Conservation (phyloP, 495 filamentous ascomycete species). For the Neurospora sublineolata region DNA sequence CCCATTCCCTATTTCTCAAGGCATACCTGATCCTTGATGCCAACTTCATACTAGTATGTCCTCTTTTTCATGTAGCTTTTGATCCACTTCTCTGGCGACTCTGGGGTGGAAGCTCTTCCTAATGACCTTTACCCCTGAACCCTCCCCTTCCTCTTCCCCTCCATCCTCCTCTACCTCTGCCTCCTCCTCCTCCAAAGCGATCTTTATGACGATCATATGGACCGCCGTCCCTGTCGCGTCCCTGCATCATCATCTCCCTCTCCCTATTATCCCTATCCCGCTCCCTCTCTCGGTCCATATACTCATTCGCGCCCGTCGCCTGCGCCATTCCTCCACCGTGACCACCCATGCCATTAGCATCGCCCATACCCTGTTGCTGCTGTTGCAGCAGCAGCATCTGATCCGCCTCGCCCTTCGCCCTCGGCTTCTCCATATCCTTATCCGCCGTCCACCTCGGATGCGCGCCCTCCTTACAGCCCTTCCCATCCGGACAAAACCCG, state of each 20-base stretch:
- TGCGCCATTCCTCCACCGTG: neutral
- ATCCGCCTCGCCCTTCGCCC: constrained; percentile 46
- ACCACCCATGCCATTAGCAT: neutral
- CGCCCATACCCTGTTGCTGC: neutral
- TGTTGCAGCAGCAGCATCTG: constrained; percentile 39
- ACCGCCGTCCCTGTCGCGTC: constrained; percentile 22
- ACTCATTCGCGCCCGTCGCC: constrained; percentile 1
- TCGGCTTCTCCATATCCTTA: constrained; percentile 58
- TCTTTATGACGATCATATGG: constrained; percentile 21
- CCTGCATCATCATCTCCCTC: constrained; percentile 13
- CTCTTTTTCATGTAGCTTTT: neutral
- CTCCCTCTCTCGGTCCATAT: constrained; percentile 7
- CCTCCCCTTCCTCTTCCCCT: constrained; percentile 14
- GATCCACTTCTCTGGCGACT: neutral
- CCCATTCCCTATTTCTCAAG: neutral
- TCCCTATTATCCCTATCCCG: constrained; percentile 9
- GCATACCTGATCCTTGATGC: neutral
- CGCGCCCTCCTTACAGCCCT: constrained; percentile 60
- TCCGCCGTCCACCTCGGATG: constrained; percentile 63
- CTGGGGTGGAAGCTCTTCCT: neutral
- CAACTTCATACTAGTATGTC: neutral
- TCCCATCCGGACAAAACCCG: constrained; percentile 88
- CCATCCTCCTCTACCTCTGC: constrained; percentile 24
- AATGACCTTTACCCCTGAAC: constrained; percentile 6
- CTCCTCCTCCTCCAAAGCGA: constrained; percentile 23